Evolutionary conservation across 2,329 filamentous ascomycete genomes (phyloP).

Genomic region (Trichophyton mentagrophytes): DNA sequence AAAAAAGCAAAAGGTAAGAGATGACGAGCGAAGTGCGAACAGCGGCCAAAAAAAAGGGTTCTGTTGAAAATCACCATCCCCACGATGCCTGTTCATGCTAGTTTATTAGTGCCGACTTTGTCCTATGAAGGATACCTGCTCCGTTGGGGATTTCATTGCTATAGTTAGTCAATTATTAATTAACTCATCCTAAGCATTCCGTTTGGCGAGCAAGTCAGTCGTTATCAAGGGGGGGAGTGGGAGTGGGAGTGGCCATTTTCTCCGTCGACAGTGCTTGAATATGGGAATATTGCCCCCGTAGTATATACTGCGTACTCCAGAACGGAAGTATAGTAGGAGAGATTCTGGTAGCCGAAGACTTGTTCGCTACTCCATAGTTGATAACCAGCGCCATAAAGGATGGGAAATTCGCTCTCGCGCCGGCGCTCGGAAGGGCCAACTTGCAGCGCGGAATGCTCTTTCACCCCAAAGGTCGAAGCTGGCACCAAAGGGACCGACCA

Average conservation of each 20-base stretch:
- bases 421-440: too few relatives aligned
- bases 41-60: background rate
- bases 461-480: background rate
- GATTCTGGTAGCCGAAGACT: too few relatives aligned
- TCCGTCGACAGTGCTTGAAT: background rate
- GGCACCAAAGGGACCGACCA: background rate
- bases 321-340: too few relatives aligned
- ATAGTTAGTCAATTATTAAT: background rate
- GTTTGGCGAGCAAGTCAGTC: background rate
- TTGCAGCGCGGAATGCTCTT: background rate
- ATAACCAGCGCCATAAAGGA: too few relatives aligned
- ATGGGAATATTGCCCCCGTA: too few relatives aligned
- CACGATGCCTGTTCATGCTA: constrained; percentile 4
- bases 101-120: background rate
- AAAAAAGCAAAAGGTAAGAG: background rate
- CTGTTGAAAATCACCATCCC: background rate
- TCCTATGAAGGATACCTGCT: background rate
- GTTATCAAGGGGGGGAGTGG: background rate
- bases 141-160: background rate
- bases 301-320: too few relatives aligned
- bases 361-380: too few relatives aligned
- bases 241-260: background rate
- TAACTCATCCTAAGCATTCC: background rate
- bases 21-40: background rate
- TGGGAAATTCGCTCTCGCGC: too few relatives aligned